Percentiles rank a stretch among this genome's conserved stretches.
Conservation (phyloP, 176 grass and related monocot genomes). For the Rhipidocladum racemiflorum region DNA sequence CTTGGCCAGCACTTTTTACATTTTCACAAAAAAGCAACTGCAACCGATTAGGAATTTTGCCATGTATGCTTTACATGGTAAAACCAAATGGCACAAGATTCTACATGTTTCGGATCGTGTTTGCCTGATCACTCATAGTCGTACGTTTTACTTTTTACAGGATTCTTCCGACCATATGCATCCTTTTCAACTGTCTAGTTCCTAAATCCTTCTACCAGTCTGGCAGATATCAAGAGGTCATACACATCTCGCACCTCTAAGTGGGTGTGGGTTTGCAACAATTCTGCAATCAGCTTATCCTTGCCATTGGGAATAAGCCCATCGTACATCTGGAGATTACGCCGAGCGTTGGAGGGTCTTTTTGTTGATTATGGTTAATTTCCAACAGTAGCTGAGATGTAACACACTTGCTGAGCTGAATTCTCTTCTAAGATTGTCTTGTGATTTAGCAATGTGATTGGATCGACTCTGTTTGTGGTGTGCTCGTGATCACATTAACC, state of each 20-base stretch:
- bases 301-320: slow-evolving; percentile 52
- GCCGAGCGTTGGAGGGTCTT: slow-evolving; percentile 59
- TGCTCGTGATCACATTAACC: slow-evolving; percentile 32
- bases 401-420: slow-evolving; percentile 37
- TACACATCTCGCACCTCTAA: slow-evolving; percentile 56
- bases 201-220: slow-evolving; percentile 47
- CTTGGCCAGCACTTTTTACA: not conserved
- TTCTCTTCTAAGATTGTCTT: slow-evolving; percentile 13
- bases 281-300: slow-evolving; percentile 29
- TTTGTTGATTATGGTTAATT: slow-evolving; percentile 82
- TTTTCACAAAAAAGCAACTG: not conserved
- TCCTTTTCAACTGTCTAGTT: slow-evolving; percentile 43
- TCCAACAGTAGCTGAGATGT: slow-evolving; percentile 38
- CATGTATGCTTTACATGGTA: not conserved
- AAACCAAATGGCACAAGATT: not conserved
- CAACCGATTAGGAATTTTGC: not conserved
- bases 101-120: not conserved
- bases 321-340: slow-evolving; percentile 67
- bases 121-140: not conserved
- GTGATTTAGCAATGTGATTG: slow-evolving; percentile 49
- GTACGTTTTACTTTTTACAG: slow-evolving; percentile 21
- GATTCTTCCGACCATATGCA: slow-evolving; percentile 15
- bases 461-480: slow-evolving; percentile 34
- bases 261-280: slow-evolving; percentile 67
- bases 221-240: slow-evolving; percentile 57